Evolutionary conservation across 108 stramenopile genomes (phyloP).

Genomic region (Skeletonema tropicum): DNA sequence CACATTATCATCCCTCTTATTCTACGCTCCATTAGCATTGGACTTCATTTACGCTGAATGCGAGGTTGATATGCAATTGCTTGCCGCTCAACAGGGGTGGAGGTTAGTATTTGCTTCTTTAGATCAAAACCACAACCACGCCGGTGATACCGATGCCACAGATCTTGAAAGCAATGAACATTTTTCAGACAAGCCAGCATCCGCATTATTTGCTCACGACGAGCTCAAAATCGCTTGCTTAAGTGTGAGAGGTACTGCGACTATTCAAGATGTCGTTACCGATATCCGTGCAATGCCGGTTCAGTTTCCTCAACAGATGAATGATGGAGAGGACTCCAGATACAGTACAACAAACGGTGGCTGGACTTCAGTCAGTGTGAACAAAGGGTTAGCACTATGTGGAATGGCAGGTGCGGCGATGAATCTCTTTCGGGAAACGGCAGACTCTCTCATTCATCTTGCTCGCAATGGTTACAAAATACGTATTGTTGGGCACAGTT

Average conservation of each 20-base stretch:
- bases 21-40: constrained; percentile 90
- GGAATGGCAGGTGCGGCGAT: constrained; percentile 86
- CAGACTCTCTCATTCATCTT: constrained; percentile 63
- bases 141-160: constrained; percentile 27
- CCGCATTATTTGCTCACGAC: constrained; percentile 75
- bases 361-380: constrained; percentile 76
- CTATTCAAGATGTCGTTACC: constrained; percentile 95
- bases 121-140: constrained; percentile 65
- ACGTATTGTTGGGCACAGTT: constrained; percentile 75
- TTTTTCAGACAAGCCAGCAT: constrained; percentile 69
- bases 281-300: constrained; percentile 93
- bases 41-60: constrained; percentile 89
- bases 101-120: constrained; percentile 81
- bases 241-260: constrained; percentile 89
- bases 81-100: constrained; percentile 91
- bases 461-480: constrained; percentile 81
- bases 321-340: constrained; percentile 33
- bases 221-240: constrained; percentile 78
- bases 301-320: constrained; percentile 71
- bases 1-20: constrained; percentile 65
- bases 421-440: constrained; percentile 80
- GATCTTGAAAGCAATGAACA: constrained; percentile 17
- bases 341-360: constrained; percentile 48
- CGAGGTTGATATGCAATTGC: constrained; percentile 92
- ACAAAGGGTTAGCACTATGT: constrained; percentile 75